Percentiles rank a stretch among this genome's conserved stretches.
phyloP scores from a whole-genome alignment of 768 basidiomycete species.

The Auriscalpium orientale region DNA sequence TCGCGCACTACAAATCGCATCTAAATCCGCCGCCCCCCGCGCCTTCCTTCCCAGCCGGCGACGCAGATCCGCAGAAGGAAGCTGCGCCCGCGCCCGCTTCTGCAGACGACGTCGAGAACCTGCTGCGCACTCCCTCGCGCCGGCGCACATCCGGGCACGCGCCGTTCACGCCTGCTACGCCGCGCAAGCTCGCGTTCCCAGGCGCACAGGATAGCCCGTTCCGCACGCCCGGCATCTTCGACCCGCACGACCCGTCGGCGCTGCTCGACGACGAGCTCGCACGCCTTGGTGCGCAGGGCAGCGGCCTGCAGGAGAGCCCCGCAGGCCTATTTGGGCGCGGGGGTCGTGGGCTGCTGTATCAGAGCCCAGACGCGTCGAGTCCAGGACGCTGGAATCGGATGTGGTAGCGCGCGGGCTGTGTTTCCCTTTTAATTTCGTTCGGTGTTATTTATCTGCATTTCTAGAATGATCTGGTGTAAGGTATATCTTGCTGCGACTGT shows the following conservation, averaged over 20 bases:
- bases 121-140: slow-evolving; percentile 40
- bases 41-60: slow-evolving; percentile 17
- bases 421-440: background rate
- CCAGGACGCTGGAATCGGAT: slow-evolving; percentile 40
- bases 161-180: slow-evolving; percentile 33
- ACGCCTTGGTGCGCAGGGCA: slow-evolving; percentile 25
- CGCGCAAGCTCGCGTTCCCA: slow-evolving; percentile 33
- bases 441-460: too few relatives aligned
- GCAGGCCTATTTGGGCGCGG: slow-evolving; percentile 55
- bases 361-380: slow-evolving; percentile 60
- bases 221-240: slow-evolving; percentile 43
- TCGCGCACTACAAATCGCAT: slow-evolving; percentile 62
- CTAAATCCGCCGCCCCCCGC: slow-evolving; percentile 53
- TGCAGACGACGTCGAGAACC: slow-evolving; percentile 16
- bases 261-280: slow-evolving; percentile 69
- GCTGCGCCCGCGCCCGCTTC: slow-evolving; percentile 18
- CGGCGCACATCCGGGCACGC: slow-evolving; percentile 21
- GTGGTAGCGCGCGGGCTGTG: slow-evolving; percentile 12
- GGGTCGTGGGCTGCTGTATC: slow-evolving; percentile 50
- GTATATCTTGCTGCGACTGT: background rate
- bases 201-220: slow-evolving; percentile 34
- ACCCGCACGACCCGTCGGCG: slow-evolving; percentile 64
- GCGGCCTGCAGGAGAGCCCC: slow-evolving; percentile 47
- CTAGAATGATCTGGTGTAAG: too few relatives aligned
- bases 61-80: slow-evolving; percentile 29